Evolutionary conservation across 768 basidiomycete species (phyloP), one percentile per base, ranked within the genome.

Genomic region (Leucocoprinus sp.): DNA sequence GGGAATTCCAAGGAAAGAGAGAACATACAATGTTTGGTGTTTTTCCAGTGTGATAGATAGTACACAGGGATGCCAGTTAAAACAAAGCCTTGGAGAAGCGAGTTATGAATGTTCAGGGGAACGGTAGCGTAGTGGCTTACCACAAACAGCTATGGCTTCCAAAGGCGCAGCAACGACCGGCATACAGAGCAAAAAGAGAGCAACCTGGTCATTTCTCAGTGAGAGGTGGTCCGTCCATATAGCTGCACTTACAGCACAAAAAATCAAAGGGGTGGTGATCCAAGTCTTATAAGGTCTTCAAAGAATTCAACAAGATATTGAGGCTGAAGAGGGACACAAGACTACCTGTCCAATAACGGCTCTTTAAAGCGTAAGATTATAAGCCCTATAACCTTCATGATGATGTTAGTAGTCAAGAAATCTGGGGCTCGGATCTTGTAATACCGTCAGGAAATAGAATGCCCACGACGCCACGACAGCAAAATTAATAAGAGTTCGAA

Each of bases 161-260:
- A 82, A 66, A 5, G 95, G 95, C 17, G 93, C 93, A 2, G 95
- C 95, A 46, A 93, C 83, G 41, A 95, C 72, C 1, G 93, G 93
- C 90, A 99, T 95, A 55, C 83, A 85, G 8, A 99, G 68, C 42
- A 98, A 70, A 65, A 93, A 93, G 41, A 92, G 66, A 2, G 92
- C 90, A 8, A 93, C 84, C 86, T 89, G 48, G 42, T 40, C 42
- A 26, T 21, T 31, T 26, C 26, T 22, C n/a, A 53, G 49, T 37
- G 44, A 31, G 51, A 11, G 17, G 39, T 33, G 19, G 36, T n/a
- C 29, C 17, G 17, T 19, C 18, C 36, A 42, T 22, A 24, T 7
- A 49, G 23, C 26, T 37, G 51, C n/a, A 69, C 82, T 49, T 57
- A 92, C 90, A 24, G 74, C 82, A 55, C 92, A 95, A 63, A 98